Base-by-base conservation (phyloP, 129 eudicot genomes). In the Tagetes erecta region DNA sequence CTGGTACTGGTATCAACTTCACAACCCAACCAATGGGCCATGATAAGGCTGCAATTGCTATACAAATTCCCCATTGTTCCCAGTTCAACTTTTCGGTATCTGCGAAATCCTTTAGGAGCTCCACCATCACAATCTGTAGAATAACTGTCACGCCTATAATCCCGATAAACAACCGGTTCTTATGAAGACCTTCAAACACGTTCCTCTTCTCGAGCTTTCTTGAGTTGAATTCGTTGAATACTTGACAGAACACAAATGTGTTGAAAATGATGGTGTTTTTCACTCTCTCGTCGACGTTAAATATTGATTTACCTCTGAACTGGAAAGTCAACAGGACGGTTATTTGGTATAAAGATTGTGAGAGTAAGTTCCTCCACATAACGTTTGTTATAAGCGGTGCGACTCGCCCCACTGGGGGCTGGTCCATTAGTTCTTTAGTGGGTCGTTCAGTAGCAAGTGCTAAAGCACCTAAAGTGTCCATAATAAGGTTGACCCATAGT, bases 351-450 rank as follows among this genome's bases (percentile, higher is more conserved):
- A 83, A 0, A 40, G 97, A 77, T 64, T 92, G 97, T 37, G 88
- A 85, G 78, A 84, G 38, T 31, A 92, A 78, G 85, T 92, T 92
- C 76, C 97, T 89, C 96, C 97, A 92, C 97, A 92, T 92, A 50
- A 87, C 73, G 33, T 87, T 92, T 39, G 97, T 92, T 77, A 92
- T 89, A 52, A 92, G 89, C 12, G 96, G 93, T 27, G 84, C 96
- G 10, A 82, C 77, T 47, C 97, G 77, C 0, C 93, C 97, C 64
- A 89, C 91, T 0, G 97, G 97, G 0, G 88, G 94, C 11, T 78
- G 84, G 37, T 87, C 76, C 93, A 89, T 89, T 8, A 92, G 96
- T 70, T 89, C 97, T 8, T 85, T 80, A 0, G 89, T 85, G 10
- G 97, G 97, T 7, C 76, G 69, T 66, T 92, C 97, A 2, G 96